A percentile compares a stretch with the other conserved stretches of the same genome.
phyloP scores from a whole-genome alignment of 2,329 filamentous ascomycete species.

The Phialemoniopsis sp. region DNA sequence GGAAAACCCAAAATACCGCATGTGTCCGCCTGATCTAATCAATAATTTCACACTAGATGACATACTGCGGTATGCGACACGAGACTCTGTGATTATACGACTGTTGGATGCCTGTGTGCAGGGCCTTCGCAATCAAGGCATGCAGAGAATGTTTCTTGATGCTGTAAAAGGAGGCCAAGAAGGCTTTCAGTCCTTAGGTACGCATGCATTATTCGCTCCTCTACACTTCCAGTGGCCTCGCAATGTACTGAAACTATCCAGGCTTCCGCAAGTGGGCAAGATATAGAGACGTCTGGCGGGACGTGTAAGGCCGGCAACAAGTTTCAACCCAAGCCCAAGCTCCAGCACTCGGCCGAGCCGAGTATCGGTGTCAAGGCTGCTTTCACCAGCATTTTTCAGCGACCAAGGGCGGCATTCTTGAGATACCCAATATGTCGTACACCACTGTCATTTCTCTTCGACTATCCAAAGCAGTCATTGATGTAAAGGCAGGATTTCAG shows the following conservation, averaged over 20 bases:
- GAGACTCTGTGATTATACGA: slow-evolving; percentile 46
- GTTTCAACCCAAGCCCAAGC: no score
- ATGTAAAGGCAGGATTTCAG: no score
- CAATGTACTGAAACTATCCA: slow-evolving; percentile 19
- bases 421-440: no score
- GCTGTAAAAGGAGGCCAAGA: slow-evolving; percentile 46
- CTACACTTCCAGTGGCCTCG: no score
- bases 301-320: slow-evolving; percentile 21
- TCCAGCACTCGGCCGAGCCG: no score
- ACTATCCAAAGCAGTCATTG: no score
- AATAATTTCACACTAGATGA: slow-evolving; percentile 27
- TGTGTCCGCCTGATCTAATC: slow-evolving; percentile 2
- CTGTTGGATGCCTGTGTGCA: slow-evolving; percentile 49
- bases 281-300: slow-evolving; percentile 52
- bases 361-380: background rate
- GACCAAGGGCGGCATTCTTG: no score
- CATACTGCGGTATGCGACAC: slow-evolving; percentile 35
- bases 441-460: no score
- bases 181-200: slow-evolving; percentile 48
- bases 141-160: slow-evolving; percentile 52
- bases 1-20: background rate
- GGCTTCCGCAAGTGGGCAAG: slow-evolving; percentile 56
- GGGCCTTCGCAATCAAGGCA: slow-evolving; percentile 41
- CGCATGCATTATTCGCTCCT: slow-evolving; percentile 13
- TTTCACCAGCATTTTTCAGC: no score